phyloP scores from a whole-genome alignment of 1,284 basidiomycete genomes.

The Sphaerobolus stellatus region DNA sequence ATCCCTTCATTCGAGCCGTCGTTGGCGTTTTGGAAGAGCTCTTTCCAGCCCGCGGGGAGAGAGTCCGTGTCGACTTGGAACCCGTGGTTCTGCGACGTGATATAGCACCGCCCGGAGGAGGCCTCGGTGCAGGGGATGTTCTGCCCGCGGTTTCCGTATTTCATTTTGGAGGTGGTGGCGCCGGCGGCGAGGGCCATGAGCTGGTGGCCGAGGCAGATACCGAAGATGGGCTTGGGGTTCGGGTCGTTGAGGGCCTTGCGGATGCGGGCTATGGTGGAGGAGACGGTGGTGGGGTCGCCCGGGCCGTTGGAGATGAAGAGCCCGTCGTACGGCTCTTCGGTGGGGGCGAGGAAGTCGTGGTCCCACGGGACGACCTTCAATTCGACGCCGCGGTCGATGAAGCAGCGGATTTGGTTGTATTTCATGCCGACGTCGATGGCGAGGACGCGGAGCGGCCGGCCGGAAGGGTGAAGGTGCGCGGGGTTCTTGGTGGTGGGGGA shows the following conservation, averaged over 20 bases:
- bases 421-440: slow-evolving; percentile 99
- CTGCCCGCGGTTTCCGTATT: slow-evolving; percentile 98
- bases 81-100: slow-evolving; percentile 99
- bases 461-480: slow-evolving; percentile 73
- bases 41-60: slow-evolving; percentile 86
- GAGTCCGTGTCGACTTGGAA: slow-evolving; percentile 88
- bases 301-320: slow-evolving; percentile 98
- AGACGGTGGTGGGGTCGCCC: slow-evolving; percentile 90
- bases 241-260: slow-evolving; percentile 69
- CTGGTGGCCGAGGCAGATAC: slow-evolving; percentile 99
- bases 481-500: slow-evolving; percentile 50
- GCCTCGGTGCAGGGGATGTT: slow-evolving; percentile 98
- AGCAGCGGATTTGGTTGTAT: slow-evolving; percentile 98
- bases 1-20: slow-evolving; percentile 98
- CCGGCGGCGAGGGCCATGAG: slow-evolving; percentile 94
- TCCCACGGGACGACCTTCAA: slow-evolving; percentile 98
- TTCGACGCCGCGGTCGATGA: slow-evolving; percentile 90
- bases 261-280: slow-evolving; percentile 73
- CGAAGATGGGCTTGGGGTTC: slow-evolving; percentile 85
- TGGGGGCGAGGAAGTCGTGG: slow-evolving; percentile 81
- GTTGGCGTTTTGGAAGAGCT: slow-evolving; percentile 96
- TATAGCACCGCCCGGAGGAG: slow-evolving; percentile 94
- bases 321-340: slow-evolving; percentile 86
- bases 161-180: slow-evolving; percentile 96
- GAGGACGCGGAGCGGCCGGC: slow-evolving; percentile 79